phyloP scores from a whole-genome alignment of 2,329 filamentous ascomycete genomes.

The Alternaria infectoria region DNA sequence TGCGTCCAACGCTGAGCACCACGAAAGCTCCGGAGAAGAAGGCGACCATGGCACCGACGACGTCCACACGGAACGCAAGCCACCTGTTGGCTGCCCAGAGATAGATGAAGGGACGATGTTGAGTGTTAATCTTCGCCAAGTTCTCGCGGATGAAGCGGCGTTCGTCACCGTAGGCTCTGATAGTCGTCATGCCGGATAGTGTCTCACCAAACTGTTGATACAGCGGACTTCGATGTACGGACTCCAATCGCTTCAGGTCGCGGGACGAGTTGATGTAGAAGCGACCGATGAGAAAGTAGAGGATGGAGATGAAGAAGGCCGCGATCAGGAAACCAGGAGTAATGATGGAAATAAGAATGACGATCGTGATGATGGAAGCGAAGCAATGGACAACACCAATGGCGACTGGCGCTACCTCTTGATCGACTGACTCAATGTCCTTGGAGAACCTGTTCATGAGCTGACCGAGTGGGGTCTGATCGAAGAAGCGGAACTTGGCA shows the following conservation, averaged over 20 bases:
- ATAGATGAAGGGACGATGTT: conserved; percentile 92
- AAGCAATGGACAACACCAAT: conserved; percentile 75
- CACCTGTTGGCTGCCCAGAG: conserved; percentile 97
- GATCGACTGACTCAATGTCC: conserved; percentile 91
- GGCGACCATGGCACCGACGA: conserved; percentile 86
- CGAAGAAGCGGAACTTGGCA: conserved; percentile 97
- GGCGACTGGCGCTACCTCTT: conserved; percentile 92
- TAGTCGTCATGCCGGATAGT: conserved; percentile 91
- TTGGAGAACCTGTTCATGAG: conserved; percentile 99
- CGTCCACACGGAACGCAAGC: conserved; percentile 90
- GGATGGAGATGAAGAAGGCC: conserved; percentile 78
- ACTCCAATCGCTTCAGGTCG: conserved; percentile 93
- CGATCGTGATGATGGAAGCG: conserved; percentile 78
- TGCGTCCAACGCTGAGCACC: conserved; percentile 77
- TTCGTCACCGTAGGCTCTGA: conserved; percentile 94
- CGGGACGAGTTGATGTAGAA: conserved; percentile 94
- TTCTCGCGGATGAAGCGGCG: conserved; percentile 93
- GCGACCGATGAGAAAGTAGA: conserved; percentile 82
- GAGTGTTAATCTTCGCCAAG: conserved; percentile 82
- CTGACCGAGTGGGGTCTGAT: conserved; percentile 92
- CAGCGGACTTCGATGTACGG: conserved; percentile 88
- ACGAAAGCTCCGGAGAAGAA: conserved; percentile 96
- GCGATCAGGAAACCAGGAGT: conserved; percentile 91
- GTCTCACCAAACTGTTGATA: conserved; percentile 99
- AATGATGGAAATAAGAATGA: conserved; percentile 84